Percentiles rank a stretch among this genome's conserved stretches.
Conservation (phyloP, 192 early-diverging fungal species). For the Pecoramyces ruminantium region DNA sequence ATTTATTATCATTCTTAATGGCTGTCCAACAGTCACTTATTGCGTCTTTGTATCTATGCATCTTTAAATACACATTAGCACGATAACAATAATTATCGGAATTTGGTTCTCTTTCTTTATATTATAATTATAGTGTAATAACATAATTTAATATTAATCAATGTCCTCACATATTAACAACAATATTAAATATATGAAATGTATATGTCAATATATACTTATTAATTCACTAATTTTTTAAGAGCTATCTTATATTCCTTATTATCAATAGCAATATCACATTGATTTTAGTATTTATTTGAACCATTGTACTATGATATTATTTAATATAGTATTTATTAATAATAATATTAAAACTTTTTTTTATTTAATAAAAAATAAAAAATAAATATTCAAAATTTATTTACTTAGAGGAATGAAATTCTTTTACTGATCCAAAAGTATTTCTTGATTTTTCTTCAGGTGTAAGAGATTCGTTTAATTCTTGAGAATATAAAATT, state of each 20-base stretch:
- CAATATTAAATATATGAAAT: not conserved
- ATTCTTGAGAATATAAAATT: not conserved
- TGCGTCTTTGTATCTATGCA: not conserved
- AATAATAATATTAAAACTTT: too few relatives aligned
- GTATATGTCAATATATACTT: too few relatives aligned
- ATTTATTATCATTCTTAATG: not conserved
- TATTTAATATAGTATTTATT: too few relatives aligned
- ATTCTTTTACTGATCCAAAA: not conserved
- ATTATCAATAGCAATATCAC: not conserved
- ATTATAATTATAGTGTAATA: too few relatives aligned
- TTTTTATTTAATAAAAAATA: too few relatives aligned
- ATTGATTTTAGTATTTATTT: not conserved
- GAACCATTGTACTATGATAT: not conserved
- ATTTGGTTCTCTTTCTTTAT: not conserved
- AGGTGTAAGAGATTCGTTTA: not conserved
- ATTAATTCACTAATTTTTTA: not conserved
- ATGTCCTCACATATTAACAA: too few relatives aligned
- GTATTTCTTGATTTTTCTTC: not conserved
- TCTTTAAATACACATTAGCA: not conserved
- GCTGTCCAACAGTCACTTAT: not conserved
- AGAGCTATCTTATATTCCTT: not conserved
- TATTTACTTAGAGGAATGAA: not conserved
- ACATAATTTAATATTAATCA: too few relatives aligned
- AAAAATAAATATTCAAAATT: too few relatives aligned
- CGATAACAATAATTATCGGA: not conserved